Evolutionary conservation across 2,329 filamentous ascomycete species (phyloP).

Genomic region (Epichloe glyceriae): DNA sequence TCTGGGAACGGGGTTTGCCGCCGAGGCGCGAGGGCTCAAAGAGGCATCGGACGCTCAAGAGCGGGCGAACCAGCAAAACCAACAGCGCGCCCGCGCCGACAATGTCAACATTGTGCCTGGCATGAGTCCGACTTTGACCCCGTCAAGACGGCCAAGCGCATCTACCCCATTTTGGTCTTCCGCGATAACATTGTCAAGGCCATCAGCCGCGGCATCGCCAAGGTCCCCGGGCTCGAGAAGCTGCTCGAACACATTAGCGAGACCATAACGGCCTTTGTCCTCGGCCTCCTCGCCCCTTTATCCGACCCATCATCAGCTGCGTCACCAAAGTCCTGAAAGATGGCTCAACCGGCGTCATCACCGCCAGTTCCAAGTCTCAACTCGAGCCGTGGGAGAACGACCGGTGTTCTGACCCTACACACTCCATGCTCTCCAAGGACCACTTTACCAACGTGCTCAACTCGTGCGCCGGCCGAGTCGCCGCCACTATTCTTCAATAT

Average conservation of each 20-base stretch:
- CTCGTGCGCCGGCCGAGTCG: slow-evolving; percentile 61
- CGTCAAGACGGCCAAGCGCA: slow-evolving; percentile 61
- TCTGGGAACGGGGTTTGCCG: slow-evolving; percentile 50
- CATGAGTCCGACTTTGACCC: slow-evolving; percentile 67
- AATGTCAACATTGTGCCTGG: slow-evolving; percentile 54
- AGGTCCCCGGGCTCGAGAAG: slow-evolving; percentile 79
- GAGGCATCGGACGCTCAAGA: slow-evolving; percentile 50
- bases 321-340: slow-evolving; percentile 76
- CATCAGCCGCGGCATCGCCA: slow-evolving; percentile 75
- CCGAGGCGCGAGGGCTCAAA: slow-evolving; percentile 52
- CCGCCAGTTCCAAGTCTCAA: slow-evolving; percentile 59
- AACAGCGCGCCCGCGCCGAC: slow-evolving; percentile 21
- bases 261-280: slow-evolving; percentile 79
- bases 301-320: slow-evolving; percentile 80
- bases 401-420: slow-evolving; percentile 62
- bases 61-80: slow-evolving; percentile 41
- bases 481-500: slow-evolving; percentile 69
- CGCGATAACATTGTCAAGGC: slow-evolving; percentile 84
- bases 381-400: slow-evolving; percentile 71
- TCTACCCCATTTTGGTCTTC: slow-evolving; percentile 91
- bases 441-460: slow-evolving; percentile 73
- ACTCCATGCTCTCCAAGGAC: slow-evolving; percentile 74
- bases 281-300: slow-evolving; percentile 80
- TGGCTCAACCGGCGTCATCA: slow-evolving; percentile 62
- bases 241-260: slow-evolving; percentile 92